Evolutionary conservation across 257 asterid genomes (phyloP).

Genomic region (Dorcoceras hygrometricum): DNA sequence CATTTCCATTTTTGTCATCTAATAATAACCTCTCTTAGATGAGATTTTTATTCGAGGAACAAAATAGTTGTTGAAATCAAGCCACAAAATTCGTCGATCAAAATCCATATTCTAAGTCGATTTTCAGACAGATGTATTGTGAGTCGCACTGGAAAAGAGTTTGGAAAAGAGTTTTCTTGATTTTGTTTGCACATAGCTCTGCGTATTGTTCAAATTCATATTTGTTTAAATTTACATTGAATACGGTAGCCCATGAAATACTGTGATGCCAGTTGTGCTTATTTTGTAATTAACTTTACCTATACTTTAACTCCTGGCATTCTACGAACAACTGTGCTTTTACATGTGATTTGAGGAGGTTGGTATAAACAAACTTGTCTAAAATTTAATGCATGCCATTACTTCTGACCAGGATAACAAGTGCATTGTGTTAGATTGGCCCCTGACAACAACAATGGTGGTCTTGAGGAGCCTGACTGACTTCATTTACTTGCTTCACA

Average conservation of each 20-base stretch:
- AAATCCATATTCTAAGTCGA: too few relatives aligned
- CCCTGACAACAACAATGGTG: slow-evolving; percentile 53
- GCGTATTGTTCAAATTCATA: background rate
- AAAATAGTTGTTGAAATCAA: too few relatives aligned
- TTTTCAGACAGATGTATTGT: background rate
- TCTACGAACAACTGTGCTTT: background rate
- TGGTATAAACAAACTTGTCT: slow-evolving; percentile 11
- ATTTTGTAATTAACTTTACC: background rate
- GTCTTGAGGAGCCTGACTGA: slow-evolving; percentile 73
- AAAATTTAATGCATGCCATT: slow-evolving; percentile 13
- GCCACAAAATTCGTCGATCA: too few relatives aligned
- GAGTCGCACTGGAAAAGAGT: background rate
- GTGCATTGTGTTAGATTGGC: slow-evolving; percentile 61
- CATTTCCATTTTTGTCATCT: too few relatives aligned
- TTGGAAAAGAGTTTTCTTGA: background rate
- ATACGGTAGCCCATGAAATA: background rate
- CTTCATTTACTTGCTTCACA: slow-evolving; percentile 65
- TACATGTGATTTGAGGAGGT: background rate
- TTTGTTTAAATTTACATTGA: background rate
- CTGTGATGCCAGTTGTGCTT: background rate
- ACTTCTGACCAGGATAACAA: slow-evolving; percentile 45
- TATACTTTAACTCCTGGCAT: background rate
- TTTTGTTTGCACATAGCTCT: background rate
- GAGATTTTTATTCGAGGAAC: background rate
- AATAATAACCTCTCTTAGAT: too few relatives aligned